Evolutionary conservation across 2,329 filamentous ascomycete species (phyloP), one percentile per base, ranked within the genome.

Genomic region (Hypoxylon sp.): DNA sequence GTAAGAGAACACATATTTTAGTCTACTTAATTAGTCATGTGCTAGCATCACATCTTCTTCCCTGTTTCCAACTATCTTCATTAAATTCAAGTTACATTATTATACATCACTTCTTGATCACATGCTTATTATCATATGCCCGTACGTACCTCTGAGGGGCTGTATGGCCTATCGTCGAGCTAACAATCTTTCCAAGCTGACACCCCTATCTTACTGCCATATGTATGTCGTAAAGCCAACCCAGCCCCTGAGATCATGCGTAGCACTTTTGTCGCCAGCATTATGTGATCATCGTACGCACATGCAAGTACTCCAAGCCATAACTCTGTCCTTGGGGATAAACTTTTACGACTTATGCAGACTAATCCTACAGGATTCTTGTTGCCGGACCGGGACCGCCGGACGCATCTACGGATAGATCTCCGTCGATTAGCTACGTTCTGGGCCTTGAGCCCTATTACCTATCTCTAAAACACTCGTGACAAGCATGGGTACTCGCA

Each of bases 351-450:
- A 20, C 6, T 40, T 27, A 54, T 40, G 33, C 37, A 31, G 6
- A 40, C 17, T n/a, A 40, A 54, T 54, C 50, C 50, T 37, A 6
- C 17, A 54, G 50, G 50, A 54, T 54, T 54, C 17, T 6, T 35
- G 10, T 54, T 35, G 13, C 10, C 13, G 37, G 6, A 7, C 20
- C 50, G 31, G 13, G 17, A 7, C 27, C 6, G 20, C 50, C 20
- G 50, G n/a, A 20, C n/a, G 20, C 17, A 25, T 35, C n/a, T 37
- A 40, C 11, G 35, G 14, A 40, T 25, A 13, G 17, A 40, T 37
- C 17, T 17, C 11, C 13, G 2, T 30, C 25, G 11, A 25, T 50
- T 17, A 27, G 20, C 27, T 51, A 11, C 20, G 17, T 51, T n/a
- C n/a, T 20, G 11, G 27, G 13, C 25, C 17, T 17, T 17, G 17